Conservation (phyloP, 2,329 filamentous ascomycete genomes). For the Sporothrix protearum region DNA sequence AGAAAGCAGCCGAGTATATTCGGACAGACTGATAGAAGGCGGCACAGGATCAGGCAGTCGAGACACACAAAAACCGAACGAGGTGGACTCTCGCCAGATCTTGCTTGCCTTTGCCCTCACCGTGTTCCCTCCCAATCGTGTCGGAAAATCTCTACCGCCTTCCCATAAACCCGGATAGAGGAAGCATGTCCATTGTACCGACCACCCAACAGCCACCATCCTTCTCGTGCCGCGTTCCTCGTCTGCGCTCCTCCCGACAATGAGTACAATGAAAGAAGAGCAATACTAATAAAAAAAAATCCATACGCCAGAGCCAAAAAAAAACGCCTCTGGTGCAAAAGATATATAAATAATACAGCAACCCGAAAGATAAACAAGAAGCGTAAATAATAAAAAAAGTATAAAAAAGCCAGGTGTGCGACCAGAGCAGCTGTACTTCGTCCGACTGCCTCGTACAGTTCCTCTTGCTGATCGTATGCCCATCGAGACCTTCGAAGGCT, state of each 20-base stretch:
- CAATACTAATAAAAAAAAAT: constrained; percentile 3
- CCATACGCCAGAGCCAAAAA: not conserved
- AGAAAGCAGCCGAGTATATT: not conserved
- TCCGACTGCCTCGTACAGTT: not conserved
- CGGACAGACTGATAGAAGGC: not conserved
- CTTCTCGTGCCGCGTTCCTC: not conserved
- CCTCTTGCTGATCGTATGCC: not conserved
- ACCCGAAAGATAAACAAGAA: not conserved
- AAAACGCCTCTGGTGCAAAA: not conserved
- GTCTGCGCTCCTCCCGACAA: not conserved
- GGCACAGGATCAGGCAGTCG: not conserved
- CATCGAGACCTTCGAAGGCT: not conserved
- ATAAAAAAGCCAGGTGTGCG: not conserved
- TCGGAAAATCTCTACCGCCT: not conserved
- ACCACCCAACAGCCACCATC: not conserved
- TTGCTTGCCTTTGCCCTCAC: not conserved
- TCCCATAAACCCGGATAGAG: not conserved
- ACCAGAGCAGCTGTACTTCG: not conserved
- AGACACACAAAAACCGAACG: not conserved
- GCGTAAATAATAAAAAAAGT: not conserved
- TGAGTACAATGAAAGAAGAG: not conserved
- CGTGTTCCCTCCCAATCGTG: not conserved
- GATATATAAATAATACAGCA: not conserved
- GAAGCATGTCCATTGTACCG: not conserved
- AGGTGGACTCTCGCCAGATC: not conserved